Conservation (phyloP, 306 rosid genomes). For the Sicyos baderoa region DNA sequence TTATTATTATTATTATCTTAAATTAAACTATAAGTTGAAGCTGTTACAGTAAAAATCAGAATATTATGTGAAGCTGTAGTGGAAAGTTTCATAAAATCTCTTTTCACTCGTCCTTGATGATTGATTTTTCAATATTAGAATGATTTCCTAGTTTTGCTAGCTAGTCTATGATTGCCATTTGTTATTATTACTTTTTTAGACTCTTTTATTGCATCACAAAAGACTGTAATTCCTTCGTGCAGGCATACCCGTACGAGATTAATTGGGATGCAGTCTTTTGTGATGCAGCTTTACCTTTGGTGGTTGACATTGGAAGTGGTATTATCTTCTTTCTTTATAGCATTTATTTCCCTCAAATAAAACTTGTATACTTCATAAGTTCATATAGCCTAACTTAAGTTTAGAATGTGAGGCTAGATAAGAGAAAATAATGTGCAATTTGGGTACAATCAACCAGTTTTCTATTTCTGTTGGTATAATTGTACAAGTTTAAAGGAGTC, state of each 20-base stretch:
- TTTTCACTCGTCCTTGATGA: constrained; percentile 6
- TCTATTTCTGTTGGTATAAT: neutral
- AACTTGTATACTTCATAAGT: neutral
- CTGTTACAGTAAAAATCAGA: constrained; percentile 9
- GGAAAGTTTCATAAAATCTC: neutral
- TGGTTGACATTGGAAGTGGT: constrained; percentile 96
- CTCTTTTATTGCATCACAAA: neutral
- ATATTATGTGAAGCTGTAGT: constrained; percentile 1
- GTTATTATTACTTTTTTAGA: neutral
- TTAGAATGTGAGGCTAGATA: neutral
- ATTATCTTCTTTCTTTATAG: constrained; percentile 16
- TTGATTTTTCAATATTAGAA: constrained; percentile 8
- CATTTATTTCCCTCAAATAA: neutral
- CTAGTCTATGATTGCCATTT: neutral
- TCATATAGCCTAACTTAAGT: neutral
- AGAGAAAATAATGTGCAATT: neutral
- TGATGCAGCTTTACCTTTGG: constrained; percentile 58
- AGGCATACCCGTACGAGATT: constrained; percentile 75
- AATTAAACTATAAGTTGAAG: constrained; percentile 6
- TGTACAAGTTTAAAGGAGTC: constrained; percentile 5
- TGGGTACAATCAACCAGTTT: neutral
- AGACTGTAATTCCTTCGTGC: constrained; percentile 33
- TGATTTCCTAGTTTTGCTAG: neutral
- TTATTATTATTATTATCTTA: neutral
- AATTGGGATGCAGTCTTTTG: constrained; percentile 52